phyloP scores from a whole-genome alignment of 257 asterid species.

The Solanum tacnaense region DNA sequence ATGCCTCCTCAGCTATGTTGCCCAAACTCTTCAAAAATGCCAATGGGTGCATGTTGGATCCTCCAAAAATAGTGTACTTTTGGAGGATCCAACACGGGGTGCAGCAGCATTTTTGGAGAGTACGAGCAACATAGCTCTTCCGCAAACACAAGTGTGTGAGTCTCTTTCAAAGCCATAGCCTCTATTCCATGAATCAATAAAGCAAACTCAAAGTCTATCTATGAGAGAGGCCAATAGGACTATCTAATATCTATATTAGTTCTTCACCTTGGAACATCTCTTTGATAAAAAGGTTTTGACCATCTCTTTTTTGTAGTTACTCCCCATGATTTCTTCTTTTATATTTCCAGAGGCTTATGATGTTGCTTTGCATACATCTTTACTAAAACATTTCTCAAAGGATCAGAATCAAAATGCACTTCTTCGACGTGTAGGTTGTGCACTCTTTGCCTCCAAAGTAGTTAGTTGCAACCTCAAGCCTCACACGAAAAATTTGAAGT shows the following conservation, averaged over 20 bases:
- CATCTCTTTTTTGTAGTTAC: not conserved
- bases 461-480: not conserved
- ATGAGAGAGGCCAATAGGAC: not conserved
- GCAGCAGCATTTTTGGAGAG: not conserved
- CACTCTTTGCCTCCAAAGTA: not conserved
- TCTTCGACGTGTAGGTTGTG: not conserved
- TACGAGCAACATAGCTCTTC: not conserved
- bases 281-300: not conserved
- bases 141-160: not conserved
- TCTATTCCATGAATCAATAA: not conserved
- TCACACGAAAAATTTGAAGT: not conserved
- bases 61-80: not conserved
- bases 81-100: not conserved
- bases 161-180: not conserved
- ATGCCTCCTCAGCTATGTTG: not conserved
- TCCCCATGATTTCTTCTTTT: not conserved
- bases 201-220: not conserved
- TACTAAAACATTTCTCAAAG: not conserved
- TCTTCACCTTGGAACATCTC: not conserved
- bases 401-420: not conserved
- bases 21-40: not conserved
- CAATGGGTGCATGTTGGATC: not conserved
- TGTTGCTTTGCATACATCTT: not conserved
- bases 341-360: not conserved
- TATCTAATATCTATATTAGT: not conserved